Evolutionary conservation across 192 early-diverging fungal genomes (phyloP), one percentile per base, ranked within the genome.

Genomic region (Backusella parvicylindrica): DNA sequence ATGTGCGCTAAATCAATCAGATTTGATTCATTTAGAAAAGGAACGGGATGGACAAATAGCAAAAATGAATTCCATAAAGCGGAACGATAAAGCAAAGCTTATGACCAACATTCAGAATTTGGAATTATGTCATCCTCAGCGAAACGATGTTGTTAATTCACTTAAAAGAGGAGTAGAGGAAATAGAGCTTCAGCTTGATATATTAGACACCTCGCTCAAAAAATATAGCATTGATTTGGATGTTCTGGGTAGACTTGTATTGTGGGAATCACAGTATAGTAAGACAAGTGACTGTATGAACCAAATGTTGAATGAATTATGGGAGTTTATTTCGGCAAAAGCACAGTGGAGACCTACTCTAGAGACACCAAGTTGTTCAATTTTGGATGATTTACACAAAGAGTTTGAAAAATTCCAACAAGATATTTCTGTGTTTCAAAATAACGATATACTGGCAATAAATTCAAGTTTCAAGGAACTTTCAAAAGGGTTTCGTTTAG

Each of bases 361-460:
- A 3, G 56, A 73, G 15, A 9, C 47, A 26, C 2, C 26, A 32
- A 38, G 18, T 13, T 18, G 23, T 73, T 28, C 26, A 60, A 2
- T 2, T 11, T 66, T 31, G 64, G 9, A 9, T 11, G 32, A n/a
- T 43, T 15, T 38, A 13, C 35, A 28, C 0, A 35, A 53, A 0
- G 71, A 72, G 11, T 72, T 72, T 37, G 49, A 35, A 23, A 23
- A 36, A 67, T 31, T 80, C 6, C 32, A 56, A 15, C n/a, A 43
- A 6, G 50, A 71, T 15, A 37, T 79, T 2, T 47, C 35, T 21
- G 67, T 79, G 56, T 82, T 82, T 56, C 69, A 79, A 13, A 23
- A 36, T 32, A 32, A 79, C 3, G 60, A 79, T 13, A 33, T 82
- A 16, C 35, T 40, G 33, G 12, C 13, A 32, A 37, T 75, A n/a